phyloP scores from a whole-genome alignment of 2,329 filamentous ascomycete genomes.

The Acrodontium crateriforme region DNA sequence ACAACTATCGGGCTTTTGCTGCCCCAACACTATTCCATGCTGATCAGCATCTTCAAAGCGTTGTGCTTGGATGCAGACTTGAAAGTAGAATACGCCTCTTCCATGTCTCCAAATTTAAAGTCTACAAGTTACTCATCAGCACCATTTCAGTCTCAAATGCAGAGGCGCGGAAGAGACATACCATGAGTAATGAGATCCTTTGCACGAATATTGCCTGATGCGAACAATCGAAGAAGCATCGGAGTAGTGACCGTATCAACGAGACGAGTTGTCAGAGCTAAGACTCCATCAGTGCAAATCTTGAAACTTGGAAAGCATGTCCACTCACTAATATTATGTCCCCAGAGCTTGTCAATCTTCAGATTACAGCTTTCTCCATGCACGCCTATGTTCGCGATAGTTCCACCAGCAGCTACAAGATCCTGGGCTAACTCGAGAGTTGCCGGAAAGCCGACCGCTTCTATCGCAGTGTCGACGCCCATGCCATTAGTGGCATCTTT shows the following conservation, averaged over 20 bases:
- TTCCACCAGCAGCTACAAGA: constrained; percentile 39
- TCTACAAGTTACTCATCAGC: constrained; percentile 4
- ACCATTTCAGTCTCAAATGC: not conserved
- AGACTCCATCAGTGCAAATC: not conserved
- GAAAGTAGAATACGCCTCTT: constrained; percentile 16
- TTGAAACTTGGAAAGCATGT: not conserved
- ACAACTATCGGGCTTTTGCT: no score
- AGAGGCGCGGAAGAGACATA: constrained; percentile 4
- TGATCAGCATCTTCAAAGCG: constrained; percentile 16
- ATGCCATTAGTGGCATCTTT: constrained; percentile 24
- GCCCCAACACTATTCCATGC: no score
- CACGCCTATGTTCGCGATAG: constrained; percentile 45
- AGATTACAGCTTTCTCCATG: constrained; percentile 41
- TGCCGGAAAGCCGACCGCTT: constrained; percentile 41
- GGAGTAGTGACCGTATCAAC: constrained; percentile 16
- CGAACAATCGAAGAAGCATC: constrained; percentile 12
- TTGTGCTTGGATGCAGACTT: constrained; percentile 13
- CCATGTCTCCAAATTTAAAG: constrained; percentile 15
- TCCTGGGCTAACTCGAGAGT: constrained; percentile 41
- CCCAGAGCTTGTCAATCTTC: constrained; percentile 41
- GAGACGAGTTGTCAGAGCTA: constrained; percentile 13
- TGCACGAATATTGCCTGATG: constrained; percentile 13
- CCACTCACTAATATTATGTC: constrained; percentile 37
- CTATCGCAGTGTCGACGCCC: constrained; percentile 44
- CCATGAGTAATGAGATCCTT: constrained; percentile 14